Percentiles rank a stretch among this genome's conserved stretches.
Conservation (phyloP, 306 rosid genomes). For the Adenanthera pavonina region DNA sequence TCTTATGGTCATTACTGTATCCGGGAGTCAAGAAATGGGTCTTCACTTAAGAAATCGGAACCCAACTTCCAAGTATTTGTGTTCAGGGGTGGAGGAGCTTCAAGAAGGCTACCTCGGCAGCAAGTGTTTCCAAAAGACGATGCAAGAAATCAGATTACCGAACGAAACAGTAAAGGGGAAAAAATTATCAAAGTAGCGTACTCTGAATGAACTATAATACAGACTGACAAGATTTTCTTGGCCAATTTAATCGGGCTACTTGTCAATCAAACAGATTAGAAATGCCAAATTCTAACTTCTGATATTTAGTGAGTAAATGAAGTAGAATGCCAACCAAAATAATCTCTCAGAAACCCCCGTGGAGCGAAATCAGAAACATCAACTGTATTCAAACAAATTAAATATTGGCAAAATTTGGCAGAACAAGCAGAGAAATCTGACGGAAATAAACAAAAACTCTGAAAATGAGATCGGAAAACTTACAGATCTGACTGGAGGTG, state of each 20-base stretch:
- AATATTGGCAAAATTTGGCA: background rate
- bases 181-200: background rate
- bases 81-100: background rate
- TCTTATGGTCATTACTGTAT: background rate
- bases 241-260: background rate
- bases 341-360: background rate
- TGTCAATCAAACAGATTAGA: background rate
- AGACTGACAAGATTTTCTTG: background rate
- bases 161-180: background rate
- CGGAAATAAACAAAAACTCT: too few species aligned
- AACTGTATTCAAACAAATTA: background rate
- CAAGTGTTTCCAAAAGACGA: background rate
- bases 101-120: background rate
- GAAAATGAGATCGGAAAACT: background rate
- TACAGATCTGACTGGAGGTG: slow-evolving; percentile 29
- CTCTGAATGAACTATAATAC: background rate
- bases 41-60: slow-evolving; percentile 1
- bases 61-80: background rate
- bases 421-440: background rate
- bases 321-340: background rate
- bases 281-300: background rate
- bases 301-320: background rate
- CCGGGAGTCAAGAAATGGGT: background rate
- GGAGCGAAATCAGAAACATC: background rate
- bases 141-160: background rate